Evolutionary conservation across 805 yeast genomes (phyloP), one percentile per base, ranked within the genome.

Genomic region (Allodekkera sacchari): DNA sequence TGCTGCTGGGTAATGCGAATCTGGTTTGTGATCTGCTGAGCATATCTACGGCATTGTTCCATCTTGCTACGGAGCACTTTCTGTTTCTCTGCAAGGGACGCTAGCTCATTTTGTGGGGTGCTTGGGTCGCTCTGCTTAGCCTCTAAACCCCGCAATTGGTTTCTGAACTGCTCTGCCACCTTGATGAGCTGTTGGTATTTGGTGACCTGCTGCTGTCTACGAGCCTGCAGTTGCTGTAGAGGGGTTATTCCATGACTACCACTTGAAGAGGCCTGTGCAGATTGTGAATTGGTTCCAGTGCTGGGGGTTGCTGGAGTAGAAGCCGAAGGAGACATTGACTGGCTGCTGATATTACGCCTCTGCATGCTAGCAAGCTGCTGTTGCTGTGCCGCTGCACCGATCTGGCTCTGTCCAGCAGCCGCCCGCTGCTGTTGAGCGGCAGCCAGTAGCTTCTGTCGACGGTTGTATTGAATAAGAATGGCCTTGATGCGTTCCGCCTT

Each of bases 401-500:
- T 22, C 34, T 11, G 30, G 38, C 7, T 7, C 31, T 43, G 31
- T 33, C 54, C 27, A 44, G 52, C n/a, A 46, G 48, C 27, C 52
- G 59, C 18, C 27, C 45, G 52, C 11, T 48, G 50, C 27, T 53
- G 59, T 18, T 53, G 52, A 34, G 51, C 54, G 8, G 52, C 53
- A 31, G 50, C 52, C 10, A 44, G 31, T 30, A 45, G 30, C 26
- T 48, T 50, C 25, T 47, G 53, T 33, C 47, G 50, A 34, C 42
- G 43, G 25, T 54, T 43, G 33, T 52, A 57, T 34, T 68, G 71
- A 31, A 76, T 59, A 46, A 80, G 61, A 21, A 79, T 62, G 27
- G 70, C 71, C 49, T 74, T 77, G 40, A 80, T 74, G 33, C 68
- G 68, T 27, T 78, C 75, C 3, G 84, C 85, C 39, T 71, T 73